Evolutionary conservation across 257 asterid genomes (phyloP).

Genomic region (Nyctanthes arbortristis): DNA sequence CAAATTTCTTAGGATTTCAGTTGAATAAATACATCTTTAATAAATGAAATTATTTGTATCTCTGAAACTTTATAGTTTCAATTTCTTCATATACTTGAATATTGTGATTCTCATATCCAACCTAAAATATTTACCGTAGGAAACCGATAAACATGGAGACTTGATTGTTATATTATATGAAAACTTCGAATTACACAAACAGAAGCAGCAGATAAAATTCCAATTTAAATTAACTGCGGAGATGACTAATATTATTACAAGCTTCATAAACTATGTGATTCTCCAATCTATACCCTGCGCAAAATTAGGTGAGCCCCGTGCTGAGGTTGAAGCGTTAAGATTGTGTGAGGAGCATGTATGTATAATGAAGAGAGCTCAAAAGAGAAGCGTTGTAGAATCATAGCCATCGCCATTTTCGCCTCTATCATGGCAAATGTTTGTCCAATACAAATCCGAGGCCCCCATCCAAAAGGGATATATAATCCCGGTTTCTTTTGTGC

Average conservation of each 20-base stretch:
- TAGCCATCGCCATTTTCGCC: slow-evolving; percentile 25
- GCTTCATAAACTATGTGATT: background rate
- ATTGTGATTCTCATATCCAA: no score
- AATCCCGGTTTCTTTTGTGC: slow-evolving; percentile 20
- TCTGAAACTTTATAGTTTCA: no score
- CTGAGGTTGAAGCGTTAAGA: slow-evolving; percentile 24
- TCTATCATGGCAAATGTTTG: slow-evolving; percentile 25
- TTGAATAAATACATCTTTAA: no score
- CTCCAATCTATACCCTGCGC: background rate
- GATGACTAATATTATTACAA: background rate
- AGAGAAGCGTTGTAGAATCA: slow-evolving; percentile 25
- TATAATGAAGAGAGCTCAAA: slow-evolving; percentile 31
- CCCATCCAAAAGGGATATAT: slow-evolving; percentile 27
- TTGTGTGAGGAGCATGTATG: slow-evolving; percentile 21
- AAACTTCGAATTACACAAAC: no score
- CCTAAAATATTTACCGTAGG: no score
- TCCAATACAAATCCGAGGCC: slow-evolving; percentile 33
- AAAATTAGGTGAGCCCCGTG: slow-evolving; percentile 21
- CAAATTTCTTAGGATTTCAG: no score
- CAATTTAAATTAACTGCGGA: no score
- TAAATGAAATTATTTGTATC: no score
- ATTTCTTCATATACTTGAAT: no score
- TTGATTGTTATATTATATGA: no score
- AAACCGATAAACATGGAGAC: no score
- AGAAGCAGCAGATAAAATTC: no score